A percentile compares a stretch with the other conserved stretches of the same genome.
Evolutionary conservation across 305 asterid species (phyloP).

Genomic region (Ruellia speciosa): DNA sequence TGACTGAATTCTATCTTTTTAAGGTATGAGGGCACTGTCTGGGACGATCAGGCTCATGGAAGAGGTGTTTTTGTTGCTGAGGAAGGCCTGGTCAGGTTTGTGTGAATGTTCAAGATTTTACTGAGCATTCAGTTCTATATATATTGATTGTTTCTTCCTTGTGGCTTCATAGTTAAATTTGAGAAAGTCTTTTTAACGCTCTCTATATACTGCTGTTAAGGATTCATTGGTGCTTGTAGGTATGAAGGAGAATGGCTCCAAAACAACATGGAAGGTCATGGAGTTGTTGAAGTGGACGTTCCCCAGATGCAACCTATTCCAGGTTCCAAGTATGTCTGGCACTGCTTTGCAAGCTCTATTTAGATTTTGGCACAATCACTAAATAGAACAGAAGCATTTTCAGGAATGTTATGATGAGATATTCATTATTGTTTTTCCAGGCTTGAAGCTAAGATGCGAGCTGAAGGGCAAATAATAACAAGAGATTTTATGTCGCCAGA

Average conservation of each 20-base stretch:
- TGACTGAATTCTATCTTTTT: slow-evolving; percentile 16
- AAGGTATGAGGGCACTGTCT: slow-evolving; percentile 97
- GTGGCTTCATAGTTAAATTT: slow-evolving; percentile 10
- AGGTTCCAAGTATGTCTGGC: slow-evolving; percentile 66
- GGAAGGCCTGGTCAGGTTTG: slow-evolving; percentile 85
- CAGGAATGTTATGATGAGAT: slow-evolving; percentile 16
- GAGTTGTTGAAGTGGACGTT: slow-evolving; percentile 93
- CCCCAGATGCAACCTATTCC: slow-evolving; percentile 76
- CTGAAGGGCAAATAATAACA: slow-evolving; percentile 68
- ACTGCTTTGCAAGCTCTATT: slow-evolving; percentile 3
- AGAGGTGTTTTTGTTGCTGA: slow-evolving; percentile 82
- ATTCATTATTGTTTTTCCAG: slow-evolving; percentile 30
- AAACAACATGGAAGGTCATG: slow-evolving; percentile 95
- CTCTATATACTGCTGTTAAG: neutral
- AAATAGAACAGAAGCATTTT: slow-evolving; percentile 13
- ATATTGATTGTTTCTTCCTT: slow-evolving; percentile 9
- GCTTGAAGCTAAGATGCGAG: slow-evolving; percentile 92
- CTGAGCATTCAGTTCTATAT: slow-evolving; percentile 4
- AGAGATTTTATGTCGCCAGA: slow-evolving; percentile 91
- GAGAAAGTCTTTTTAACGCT: slow-evolving; percentile 11
- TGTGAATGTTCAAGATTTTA: slow-evolving; percentile 13
- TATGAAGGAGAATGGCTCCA: slow-evolving; percentile 98
- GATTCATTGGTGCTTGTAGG: slow-evolving; percentile 31
- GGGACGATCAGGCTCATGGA: slow-evolving; percentile 99
- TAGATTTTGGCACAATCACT: too few relatives aligned